phyloP scores from a whole-genome alignment of 768 basidiomycete genomes.

The Amanita rimosa region DNA sequence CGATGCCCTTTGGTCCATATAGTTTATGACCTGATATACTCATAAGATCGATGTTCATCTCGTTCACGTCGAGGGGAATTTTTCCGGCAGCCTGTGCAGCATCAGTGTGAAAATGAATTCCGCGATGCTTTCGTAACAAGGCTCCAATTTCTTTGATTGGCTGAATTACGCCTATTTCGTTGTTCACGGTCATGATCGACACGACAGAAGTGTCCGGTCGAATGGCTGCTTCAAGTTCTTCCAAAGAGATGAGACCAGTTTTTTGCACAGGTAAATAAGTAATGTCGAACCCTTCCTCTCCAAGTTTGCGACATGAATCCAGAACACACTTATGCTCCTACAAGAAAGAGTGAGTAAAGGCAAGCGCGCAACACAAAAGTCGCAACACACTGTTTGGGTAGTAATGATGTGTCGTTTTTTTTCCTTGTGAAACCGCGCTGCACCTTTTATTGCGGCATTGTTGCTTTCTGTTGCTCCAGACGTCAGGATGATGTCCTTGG shows the following conservation, averaged over 20 bases:
- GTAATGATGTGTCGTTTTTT: constrained; percentile 93
- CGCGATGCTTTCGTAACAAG: constrained; percentile 75
- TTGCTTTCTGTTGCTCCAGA: constrained; percentile 98
- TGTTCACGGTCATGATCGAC: constrained; percentile 98
- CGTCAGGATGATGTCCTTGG: constrained; percentile 95
- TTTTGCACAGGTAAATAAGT: constrained; percentile 92
- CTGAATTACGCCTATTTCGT: constrained; percentile 98
- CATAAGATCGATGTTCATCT: constrained; percentile 91
- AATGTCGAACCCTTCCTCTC: constrained; percentile 95
- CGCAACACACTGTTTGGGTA: constrained; percentile 68
- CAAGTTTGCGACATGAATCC: constrained; percentile 91
- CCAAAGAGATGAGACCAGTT: constrained; percentile 74
- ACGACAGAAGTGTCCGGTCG: constrained; percentile 90
- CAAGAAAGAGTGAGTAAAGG: constrained; percentile 1
- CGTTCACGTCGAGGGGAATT: constrained; percentile 87
- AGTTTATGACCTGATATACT: constrained; percentile 96
- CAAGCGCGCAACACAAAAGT: background rate
- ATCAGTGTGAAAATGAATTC: constrained; percentile 93
- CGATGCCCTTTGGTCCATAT: constrained; percentile 96
- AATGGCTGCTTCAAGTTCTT: constrained; percentile 76
- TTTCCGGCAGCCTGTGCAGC: constrained; percentile 94
- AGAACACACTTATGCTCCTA: constrained; percentile 99
- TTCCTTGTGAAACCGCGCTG: constrained; percentile 90
- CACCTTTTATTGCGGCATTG: constrained; percentile 95
- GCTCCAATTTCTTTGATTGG: constrained; percentile 92